Evolutionary conservation across 1,284 basidiomycete genomes (phyloP), one percentile per base, ranked within the genome.

Genomic region (Phellinidium pouzarii): DNA sequence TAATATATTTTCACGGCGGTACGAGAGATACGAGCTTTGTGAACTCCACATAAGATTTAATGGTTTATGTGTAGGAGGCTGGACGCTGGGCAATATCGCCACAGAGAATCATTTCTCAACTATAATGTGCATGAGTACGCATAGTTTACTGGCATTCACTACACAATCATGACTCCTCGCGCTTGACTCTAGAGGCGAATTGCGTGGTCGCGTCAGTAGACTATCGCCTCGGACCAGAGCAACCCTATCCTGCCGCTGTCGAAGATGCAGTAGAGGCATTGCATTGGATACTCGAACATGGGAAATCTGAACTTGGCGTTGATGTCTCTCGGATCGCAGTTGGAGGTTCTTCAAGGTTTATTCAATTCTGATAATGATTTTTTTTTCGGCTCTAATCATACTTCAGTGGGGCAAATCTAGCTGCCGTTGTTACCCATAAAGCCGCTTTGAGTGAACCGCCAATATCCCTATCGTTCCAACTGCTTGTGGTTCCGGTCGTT

Each of bases 161-260:
- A 26, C 22, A 14, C 37, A 72, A 52, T 78, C 2, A n/a, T 25
- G 61, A 34, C 31, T 14, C 51, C 50, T 58, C 48, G 44, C 52
- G 44, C 34, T 50, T 53, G 17, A 55, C 49, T 14, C 58, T 58
- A 65, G 62, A 65, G 14, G 63, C 67, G 19, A 62, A 61, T 37
- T 66, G 65, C 44, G 70, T 80, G 0, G 79, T 84, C 1, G 68
- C 86, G 6, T 79, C 80, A 3, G 82, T 89, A 19, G 80, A 84
- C 59, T 89, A 90, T 63, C 78, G 86, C 3, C 75, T 90, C 6
- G 85, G 82, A 0, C 88, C 88, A 0, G 87, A 91, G 60, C 58
- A 84, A 49, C 76, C 76, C 3, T 90, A 86, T 60, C 89, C 88
- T 1, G 78, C 81, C 1, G 86, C 86, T 0, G 78, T 87, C 0